Conservation (phyloP, 768 basidiomycete genomes). For the Pisolithus microcarpus region DNA sequence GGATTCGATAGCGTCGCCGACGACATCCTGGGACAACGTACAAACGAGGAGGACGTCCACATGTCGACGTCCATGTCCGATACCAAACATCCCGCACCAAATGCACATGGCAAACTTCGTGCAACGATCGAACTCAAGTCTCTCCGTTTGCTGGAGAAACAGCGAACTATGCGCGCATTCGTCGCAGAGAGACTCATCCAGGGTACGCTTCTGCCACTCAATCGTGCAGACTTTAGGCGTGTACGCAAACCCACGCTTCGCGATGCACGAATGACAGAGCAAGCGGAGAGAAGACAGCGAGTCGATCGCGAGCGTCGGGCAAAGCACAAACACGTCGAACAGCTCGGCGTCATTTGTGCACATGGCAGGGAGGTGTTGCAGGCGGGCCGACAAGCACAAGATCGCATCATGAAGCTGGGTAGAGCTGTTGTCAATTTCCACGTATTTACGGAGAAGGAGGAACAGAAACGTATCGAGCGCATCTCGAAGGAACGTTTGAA, state of each 20-base stretch:
- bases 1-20: constrained; percentile 48
- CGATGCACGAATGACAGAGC: constrained; percentile 85
- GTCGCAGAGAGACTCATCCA: constrained; percentile 85
- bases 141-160: constrained; percentile 83
- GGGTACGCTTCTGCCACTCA: constrained; percentile 81
- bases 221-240: constrained; percentile 86
- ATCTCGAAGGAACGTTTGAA: constrained; percentile 96
- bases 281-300: constrained; percentile 85
- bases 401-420: constrained; percentile 56
- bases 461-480: constrained; percentile 93
- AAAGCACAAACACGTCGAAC: constrained; percentile 94
- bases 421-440: constrained; percentile 81
- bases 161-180: constrained; percentile 76
- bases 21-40: constrained; percentile 20
- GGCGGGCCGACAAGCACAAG: constrained; percentile 60
- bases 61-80: constrained; percentile 29
- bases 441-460: constrained; percentile 89
- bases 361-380: constrained; percentile 74
- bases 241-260: constrained; percentile 79
- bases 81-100: constrained; percentile 48
- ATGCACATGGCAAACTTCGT: constrained; percentile 73
- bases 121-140: constrained; percentile 92
- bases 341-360: constrained; percentile 76
- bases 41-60: constrained; percentile 11
- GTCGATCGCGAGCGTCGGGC: constrained; percentile 88